These are phyloP conservation scores for Echria macrotheca DNA, from an alignment of 495 filamentous ascomycete species.

Conservation along the genomic window DNA sequence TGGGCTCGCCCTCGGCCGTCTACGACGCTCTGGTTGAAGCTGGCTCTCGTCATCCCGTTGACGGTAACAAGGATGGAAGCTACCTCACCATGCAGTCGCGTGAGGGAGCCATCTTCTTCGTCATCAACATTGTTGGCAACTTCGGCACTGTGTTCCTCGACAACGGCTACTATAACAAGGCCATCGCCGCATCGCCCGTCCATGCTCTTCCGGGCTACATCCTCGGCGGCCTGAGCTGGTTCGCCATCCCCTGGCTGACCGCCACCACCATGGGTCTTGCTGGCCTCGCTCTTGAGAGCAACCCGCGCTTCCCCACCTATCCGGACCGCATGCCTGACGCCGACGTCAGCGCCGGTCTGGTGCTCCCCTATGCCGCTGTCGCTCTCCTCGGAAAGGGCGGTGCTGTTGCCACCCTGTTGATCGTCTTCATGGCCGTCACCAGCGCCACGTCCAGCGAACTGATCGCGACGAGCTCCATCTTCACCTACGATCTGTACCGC, in stretches of 20 bases:
- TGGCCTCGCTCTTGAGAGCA: constrained; percentile 73
- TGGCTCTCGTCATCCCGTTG: constrained; percentile 66
- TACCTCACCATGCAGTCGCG: constrained; percentile 87
- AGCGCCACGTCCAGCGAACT: constrained; percentile 83
- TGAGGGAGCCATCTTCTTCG: constrained; percentile 90
- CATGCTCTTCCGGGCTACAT: constrained; percentile 92
- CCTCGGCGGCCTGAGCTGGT: constrained; percentile 86
- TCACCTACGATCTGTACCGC: constrained; percentile 89
- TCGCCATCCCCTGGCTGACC: constrained; percentile 90
- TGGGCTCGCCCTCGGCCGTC: constrained; percentile 75
- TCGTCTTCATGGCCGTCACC: constrained; percentile 96
- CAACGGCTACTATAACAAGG: constrained; percentile 90
- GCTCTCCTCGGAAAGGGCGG: constrained; percentile 87
- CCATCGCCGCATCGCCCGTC: constrained; percentile 84
- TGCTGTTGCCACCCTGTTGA: constrained; percentile 73
- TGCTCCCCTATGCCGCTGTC: constrained; percentile 83
- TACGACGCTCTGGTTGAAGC: constrained; percentile 76
- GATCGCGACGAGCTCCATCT: constrained; percentile 89
- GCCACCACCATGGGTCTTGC: constrained; percentile 94
- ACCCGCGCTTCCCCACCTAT: constrained; percentile 67
- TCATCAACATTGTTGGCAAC: constrained; percentile 82
- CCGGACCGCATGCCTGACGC: constrained; percentile 64
- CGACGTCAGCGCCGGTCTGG: constrained; percentile 82
- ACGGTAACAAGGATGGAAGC: constrained; percentile 77
- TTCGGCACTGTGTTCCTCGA: constrained; percentile 78